Conservation (phyloP, 2,329 filamentous ascomycete species). For the Colletotrichum lini region DNA sequence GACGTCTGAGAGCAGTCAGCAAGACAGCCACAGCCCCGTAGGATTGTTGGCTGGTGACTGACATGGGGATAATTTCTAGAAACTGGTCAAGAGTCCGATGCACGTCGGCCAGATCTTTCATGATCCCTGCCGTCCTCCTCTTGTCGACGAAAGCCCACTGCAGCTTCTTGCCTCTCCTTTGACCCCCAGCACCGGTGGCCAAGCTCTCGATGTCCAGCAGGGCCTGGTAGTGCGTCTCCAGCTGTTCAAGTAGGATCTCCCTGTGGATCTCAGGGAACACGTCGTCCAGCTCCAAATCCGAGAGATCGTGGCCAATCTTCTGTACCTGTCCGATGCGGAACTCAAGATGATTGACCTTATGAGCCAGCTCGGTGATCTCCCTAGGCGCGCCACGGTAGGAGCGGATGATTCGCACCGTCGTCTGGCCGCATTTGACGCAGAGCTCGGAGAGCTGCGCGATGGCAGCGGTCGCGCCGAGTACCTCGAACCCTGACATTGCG, state of each 20-base stretch:
- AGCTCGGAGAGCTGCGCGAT: background rate
- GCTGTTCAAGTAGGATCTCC: background rate
- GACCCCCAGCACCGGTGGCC: background rate
- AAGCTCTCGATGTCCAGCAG: background rate
- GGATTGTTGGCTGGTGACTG: background rate
- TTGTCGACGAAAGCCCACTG: background rate
- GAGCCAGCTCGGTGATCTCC: background rate
- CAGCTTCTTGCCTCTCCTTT: background rate
- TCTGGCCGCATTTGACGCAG: constrained; percentile 3
- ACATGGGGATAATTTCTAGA: background rate
- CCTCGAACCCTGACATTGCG: background rate
- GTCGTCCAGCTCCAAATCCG: constrained; percentile 9
- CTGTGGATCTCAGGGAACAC: constrained; percentile 9
- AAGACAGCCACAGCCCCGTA: background rate
- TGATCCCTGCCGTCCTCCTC: background rate
- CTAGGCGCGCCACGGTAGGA: constrained; percentile 8
- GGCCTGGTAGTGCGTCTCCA: background rate
- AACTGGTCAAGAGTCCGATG: background rate
- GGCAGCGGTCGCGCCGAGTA: background rate
- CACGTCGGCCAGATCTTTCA: background rate
- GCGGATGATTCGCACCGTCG: background rate
- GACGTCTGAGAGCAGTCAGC: background rate
- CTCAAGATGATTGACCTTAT: background rate
- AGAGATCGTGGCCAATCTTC: constrained; percentile 2
- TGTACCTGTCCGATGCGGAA: constrained; percentile 3